Evolutionary conservation across 2,329 filamentous ascomycete species (phyloP).

Genomic region (Fusarium gaditjirri): DNA sequence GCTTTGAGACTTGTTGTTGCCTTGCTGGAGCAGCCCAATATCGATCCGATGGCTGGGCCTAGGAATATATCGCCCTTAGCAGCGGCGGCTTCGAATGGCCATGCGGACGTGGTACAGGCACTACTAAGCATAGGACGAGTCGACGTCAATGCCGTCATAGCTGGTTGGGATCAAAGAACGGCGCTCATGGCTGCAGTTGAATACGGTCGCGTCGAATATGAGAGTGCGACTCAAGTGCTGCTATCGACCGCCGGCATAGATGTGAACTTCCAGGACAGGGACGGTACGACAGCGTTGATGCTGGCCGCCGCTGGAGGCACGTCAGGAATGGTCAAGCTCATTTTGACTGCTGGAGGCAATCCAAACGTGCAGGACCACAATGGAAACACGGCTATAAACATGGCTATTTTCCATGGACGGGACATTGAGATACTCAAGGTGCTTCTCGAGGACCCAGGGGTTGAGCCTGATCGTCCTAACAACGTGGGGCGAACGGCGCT

Average conservation of each 20-base stretch:
- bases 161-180: accelerated
- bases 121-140: background rate
- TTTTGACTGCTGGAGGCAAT: background rate
- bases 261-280: background rate
- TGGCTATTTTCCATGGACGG: background rate
- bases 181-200: background rate
- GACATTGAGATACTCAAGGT: accelerated
- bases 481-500: background rate
- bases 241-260: background rate
- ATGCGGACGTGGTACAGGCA: background rate
- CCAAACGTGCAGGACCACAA: background rate
- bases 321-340: background rate
- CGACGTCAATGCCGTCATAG: background rate
- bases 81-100: accelerated
- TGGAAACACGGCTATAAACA: background rate
- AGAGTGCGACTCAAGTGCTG: background rate
- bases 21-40: background rate
- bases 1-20: background rate
- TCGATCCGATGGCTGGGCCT: background rate
- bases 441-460: background rate
- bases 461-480: background rate
- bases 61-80: accelerated
- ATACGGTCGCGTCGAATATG: accelerated
- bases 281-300: background rate
- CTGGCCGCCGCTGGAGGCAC: background rate